Base-by-base conservation (phyloP, 2,329 filamentous ascomycete genomes). In the Aspergillus ibericus region DNA sequence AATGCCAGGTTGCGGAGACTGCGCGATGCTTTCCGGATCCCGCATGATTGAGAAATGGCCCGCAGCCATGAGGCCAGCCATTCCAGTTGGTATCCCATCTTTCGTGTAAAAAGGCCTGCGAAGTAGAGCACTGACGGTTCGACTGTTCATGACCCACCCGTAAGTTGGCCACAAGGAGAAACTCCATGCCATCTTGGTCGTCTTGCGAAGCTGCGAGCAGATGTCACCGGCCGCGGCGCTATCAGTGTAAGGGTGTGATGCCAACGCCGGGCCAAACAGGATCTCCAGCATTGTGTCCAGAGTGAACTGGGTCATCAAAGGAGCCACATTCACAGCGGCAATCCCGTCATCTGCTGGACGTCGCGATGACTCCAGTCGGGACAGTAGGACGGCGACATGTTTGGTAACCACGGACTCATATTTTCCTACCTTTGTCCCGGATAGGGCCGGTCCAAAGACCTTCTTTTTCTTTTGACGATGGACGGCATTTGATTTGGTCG, bases 131-230 rank as follows among this genome's bases (percentile, higher is more conserved):
- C 44, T 36, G 5, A 59, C n/a, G 6, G 20, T 46, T 20, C 53
- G 62, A 13, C 38, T 57, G 20, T 60, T 63, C 63, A 65, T 59
- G 9, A 62, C n/a, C 63, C 64, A 58, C 10, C 63, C 61, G 44
- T 60, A 62, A 1, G 38, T 15, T 1, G 64, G 64, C 42, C 62
- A 55, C 15, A 66, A 51, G 1, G 62, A 63, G 35, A 40, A 62
- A 16, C 59, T 58, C 63, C 64, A 65, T 10, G 62, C 59, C 52
- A 53, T 57, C 49, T 59, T 66, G 36, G 36, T 52, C 27, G 58
- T 42, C n/a, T 20, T 42, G 25, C 58, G 61, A 25, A 66, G 18
- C n/a, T 27, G 36, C 10, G 49, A 35, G n/a, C 50, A 46, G 18
- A 66, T 42, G 5, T 44, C 50, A 5, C 40, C 53, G 3, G 54